phyloP scores from a whole-genome alignment of 805 yeast species.

The Huiozyma naganishii region DNA sequence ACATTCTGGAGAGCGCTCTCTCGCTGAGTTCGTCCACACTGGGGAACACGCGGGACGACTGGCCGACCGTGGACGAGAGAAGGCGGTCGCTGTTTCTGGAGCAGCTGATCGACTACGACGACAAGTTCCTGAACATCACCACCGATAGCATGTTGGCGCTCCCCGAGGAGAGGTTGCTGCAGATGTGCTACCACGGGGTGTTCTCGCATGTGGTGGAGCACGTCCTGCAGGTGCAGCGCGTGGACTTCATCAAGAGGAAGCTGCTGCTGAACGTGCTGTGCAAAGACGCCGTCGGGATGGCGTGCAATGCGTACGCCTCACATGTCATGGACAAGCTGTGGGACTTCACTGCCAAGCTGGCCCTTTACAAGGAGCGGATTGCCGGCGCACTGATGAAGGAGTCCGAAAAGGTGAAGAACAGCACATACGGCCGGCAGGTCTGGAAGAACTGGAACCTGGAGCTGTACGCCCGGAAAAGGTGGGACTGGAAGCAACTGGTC shows the following conservation, averaged over 20 bases:
- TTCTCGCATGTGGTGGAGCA: conserved; percentile 82
- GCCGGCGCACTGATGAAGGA: conserved; percentile 54
- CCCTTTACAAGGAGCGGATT: conserved; percentile 76
- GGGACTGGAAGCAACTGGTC: conserved; percentile 68
- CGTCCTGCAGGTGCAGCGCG: conserved; percentile 40
- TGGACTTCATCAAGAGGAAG: conserved; percentile 47
- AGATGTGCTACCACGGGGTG: conserved; percentile 81
- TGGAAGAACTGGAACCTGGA: conserved; percentile 97
- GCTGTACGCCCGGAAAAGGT: conserved; percentile 35
- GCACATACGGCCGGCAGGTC: conserved; percentile 78
- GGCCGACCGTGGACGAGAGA: conserved; percentile 89
- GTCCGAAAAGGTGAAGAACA: conserved; percentile 64
- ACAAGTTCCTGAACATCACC: conserved; percentile 43
- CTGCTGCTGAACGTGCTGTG: conserved; percentile 56
- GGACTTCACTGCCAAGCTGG: conserved; percentile 65
- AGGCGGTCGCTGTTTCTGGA: conserved; percentile 68
- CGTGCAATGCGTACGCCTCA: conserved; percentile 84
- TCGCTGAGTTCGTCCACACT: conserved; percentile 59
- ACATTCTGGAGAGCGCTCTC: conserved; percentile 57
- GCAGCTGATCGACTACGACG: conserved; percentile 59
- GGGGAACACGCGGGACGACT: conserved; percentile 74
- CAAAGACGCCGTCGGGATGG: conserved; percentile 45
- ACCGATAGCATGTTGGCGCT: conserved; percentile 51
- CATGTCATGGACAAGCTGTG: conserved; percentile 81
- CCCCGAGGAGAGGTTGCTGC: conserved; percentile 49